Base-by-base conservation (phyloP, 2,329 filamentous ascomycete species). In the Aureobasidium sp. region DNA sequence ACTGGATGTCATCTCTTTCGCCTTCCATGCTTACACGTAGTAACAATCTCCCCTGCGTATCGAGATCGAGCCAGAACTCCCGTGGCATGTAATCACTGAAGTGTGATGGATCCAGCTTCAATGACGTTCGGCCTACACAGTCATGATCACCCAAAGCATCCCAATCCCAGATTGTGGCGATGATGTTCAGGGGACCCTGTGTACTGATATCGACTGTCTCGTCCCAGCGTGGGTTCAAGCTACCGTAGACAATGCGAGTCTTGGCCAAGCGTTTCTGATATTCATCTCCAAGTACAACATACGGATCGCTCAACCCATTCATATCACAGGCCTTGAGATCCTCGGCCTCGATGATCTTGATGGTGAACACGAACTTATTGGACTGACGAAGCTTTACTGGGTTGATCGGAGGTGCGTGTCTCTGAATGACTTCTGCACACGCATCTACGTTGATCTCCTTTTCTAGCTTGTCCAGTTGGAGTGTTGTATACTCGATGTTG, bases 251-350 rank as follows among this genome's bases (percentile, higher is more conserved):
- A 66, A 96, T 91, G 66, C 93, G 86, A 25, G 93, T 97, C 77
- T 97, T 97, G 66, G 91, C 89, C 59, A 99, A 83, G 36, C 94
- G 89, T 76, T 97, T 97, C 74, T 97, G 93, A 71, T 96, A 97
- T 74, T 99, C 94, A 70, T 99, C 94, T 50, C 93, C 90, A 65
- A 99, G 85, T 16, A 99, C 93, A 34, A 99, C 91, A 70, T 99
- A 99, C 0, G 94, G 94, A 75, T 99, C 94, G 72, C 93, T 97
- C 66, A 88, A 85, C 39, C 94, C 94, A 68, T 90, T 95, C 67
- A 96, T 87, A 74, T 99, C 94, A 72, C 94, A 97, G n/a, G 94
- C 91, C 75, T 97, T 97, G 68, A 99, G 80, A 69, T 99, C 94
- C 75, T 99, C 94, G 9, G 90, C 94, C 75, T 99, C 94, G 30